phyloP scores from a whole-genome alignment of 2,329 filamentous ascomycete species.

The Paracamarosporium sp. region DNA sequence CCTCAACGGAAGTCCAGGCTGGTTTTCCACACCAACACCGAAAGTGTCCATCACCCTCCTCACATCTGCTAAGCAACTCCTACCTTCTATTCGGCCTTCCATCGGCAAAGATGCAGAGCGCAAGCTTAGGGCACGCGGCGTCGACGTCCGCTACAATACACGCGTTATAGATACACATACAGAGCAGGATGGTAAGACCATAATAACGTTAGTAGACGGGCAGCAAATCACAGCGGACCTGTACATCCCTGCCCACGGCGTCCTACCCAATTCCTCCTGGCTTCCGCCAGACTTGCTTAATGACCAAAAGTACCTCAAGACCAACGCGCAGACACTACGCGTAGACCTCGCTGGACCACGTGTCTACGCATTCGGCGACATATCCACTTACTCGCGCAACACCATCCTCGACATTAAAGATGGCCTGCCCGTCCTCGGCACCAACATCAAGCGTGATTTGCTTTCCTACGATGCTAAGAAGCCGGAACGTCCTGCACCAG shows the following conservation, averaged over 20 bases:
- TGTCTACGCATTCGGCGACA: constrained; percentile 59
- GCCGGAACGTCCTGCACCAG: constrained; percentile 28
- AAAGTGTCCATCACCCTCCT: constrained; percentile 54
- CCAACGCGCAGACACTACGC: constrained; percentile 54
- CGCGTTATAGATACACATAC: constrained; percentile 32
- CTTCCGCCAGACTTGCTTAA: constrained; percentile 57
- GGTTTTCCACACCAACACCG: constrained; percentile 38
- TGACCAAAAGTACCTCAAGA: constrained; percentile 55
- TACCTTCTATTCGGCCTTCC: constrained; percentile 49
- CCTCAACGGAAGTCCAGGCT: constrained; percentile 48
- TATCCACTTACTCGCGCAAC: constrained; percentile 52
- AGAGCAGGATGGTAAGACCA: constrained; percentile 47
- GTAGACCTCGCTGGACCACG: constrained; percentile 52
- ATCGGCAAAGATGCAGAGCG: constrained; percentile 53
- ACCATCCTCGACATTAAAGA: constrained; percentile 50
- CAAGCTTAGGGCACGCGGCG: constrained; percentile 55
- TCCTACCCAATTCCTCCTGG: constrained; percentile 60
- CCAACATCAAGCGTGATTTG: constrained; percentile 58
- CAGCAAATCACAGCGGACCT: constrained; percentile 56
- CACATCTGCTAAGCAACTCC: constrained; percentile 48
- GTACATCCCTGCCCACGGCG: constrained; percentile 61
- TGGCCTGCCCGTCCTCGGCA: constrained; percentile 48
- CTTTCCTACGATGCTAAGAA: constrained; percentile 31
- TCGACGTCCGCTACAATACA: constrained; percentile 53
- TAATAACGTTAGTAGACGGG: constrained; percentile 51